phyloP scores from a whole-genome alignment of 2,329 filamentous ascomycete species.

The Stenocarpella maydis region DNA sequence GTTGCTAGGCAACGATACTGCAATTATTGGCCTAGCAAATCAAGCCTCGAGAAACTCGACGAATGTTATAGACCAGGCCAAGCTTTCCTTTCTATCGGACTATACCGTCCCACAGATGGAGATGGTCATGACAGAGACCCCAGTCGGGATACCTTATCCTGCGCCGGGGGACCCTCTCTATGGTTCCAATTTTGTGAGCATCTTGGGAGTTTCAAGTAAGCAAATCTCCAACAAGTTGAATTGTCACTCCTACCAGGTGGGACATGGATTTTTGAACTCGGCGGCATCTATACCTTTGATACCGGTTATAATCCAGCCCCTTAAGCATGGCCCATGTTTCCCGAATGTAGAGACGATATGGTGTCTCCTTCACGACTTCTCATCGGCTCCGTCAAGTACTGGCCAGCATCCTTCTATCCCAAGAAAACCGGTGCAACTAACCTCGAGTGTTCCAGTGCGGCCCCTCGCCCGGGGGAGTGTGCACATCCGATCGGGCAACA shows the following conservation, averaged over 20 bases:
- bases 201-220: neutral
- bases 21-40: constrained; percentile 45
- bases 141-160: constrained; percentile 48
- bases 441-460: too few relatives aligned
- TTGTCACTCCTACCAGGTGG: too few relatives aligned
- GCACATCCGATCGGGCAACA: constrained; percentile 47
- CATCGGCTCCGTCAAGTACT: too few relatives aligned
- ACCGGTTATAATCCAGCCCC: too few relatives aligned
- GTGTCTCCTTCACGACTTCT: too few relatives aligned
- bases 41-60: constrained; percentile 41
- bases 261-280: too few relatives aligned
- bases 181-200: constrained; percentile 42
- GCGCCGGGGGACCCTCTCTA: constrained; percentile 42
- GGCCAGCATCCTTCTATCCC: too few relatives aligned
- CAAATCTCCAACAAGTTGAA: constrained; percentile 39
- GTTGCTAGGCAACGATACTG: constrained; percentile 43
- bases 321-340: too few relatives aligned
- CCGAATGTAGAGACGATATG: too few relatives aligned
- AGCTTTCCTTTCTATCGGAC: constrained; percentile 50
- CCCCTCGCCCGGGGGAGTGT: constrained; percentile 49
- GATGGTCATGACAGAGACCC: constrained; percentile 55
- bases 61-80: constrained; percentile 48
- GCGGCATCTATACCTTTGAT: too few relatives aligned
- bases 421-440: too few relatives aligned
- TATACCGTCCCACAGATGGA: constrained; percentile 50